Evolutionary conservation across 257 asterid genomes (phyloP).

Genomic region (Galeopsis tetrahit): DNA sequence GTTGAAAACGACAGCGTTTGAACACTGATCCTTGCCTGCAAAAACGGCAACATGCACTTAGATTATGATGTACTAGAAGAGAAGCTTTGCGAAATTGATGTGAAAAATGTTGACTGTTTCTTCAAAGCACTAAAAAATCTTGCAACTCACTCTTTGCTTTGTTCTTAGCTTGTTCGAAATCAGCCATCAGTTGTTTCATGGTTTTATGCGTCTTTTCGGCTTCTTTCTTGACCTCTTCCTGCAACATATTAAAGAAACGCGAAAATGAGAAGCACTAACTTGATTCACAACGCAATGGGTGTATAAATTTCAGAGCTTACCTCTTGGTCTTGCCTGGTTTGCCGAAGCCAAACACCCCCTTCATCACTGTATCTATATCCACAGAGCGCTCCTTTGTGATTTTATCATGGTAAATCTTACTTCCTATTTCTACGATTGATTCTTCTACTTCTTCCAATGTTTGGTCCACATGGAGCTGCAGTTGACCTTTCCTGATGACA

Average conservation of each 20-base stretch:
- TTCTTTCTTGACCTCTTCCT: conserved; percentile 10
- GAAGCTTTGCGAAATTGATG: neutral
- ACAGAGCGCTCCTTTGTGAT: conserved; percentile 69
- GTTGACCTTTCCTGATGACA: conserved; percentile 81
- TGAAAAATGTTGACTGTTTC: neutral
- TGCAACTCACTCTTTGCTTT: neutral
- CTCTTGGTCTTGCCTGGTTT: conserved; percentile 52
- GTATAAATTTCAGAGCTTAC: conserved; percentile 40
- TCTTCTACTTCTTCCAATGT: conserved; percentile 94
- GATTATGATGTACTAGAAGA: neutral
- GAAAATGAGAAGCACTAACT: neutral
- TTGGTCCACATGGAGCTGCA: conserved; percentile 85
- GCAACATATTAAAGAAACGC: neutral
- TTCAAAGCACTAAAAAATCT: neutral
- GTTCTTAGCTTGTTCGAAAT: neutral
- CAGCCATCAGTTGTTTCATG: conserved; percentile 28
- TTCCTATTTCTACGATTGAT: conserved; percentile 71
- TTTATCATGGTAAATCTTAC: conserved; percentile 84
- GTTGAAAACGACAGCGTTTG: neutral
- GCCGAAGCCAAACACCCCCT: conserved; percentile 78
- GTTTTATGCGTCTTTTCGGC: conserved; percentile 49
- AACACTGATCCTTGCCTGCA: neutral
- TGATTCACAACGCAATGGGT: neutral
- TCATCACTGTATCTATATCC: conserved; percentile 74
- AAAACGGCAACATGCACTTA: neutral